Evolutionary conservation across 345 rosid species (phyloP).

Genomic region (Fremontodendron californicum): DNA sequence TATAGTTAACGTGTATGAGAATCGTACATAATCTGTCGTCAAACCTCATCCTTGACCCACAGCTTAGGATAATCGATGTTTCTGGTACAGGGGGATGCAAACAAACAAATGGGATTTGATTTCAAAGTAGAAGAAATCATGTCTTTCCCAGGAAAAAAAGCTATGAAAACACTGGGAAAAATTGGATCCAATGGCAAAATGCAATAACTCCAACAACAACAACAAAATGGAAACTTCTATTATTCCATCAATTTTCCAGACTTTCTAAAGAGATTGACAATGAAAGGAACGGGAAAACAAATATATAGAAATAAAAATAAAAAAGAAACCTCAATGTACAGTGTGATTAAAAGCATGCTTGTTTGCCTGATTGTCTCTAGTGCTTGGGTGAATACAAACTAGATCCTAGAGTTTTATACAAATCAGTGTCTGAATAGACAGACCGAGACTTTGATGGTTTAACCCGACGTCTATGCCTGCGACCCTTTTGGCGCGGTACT

Average conservation of each 20-base stretch:
- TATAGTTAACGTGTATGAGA: neutral
- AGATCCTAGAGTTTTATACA: constrained; percentile 58
- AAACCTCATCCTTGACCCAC: neutral
- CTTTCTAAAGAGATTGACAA: neutral
- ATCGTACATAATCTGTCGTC: neutral
- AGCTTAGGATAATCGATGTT: neutral
- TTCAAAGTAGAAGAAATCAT: neutral
- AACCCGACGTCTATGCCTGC: constrained; percentile 27
- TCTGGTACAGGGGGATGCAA: neutral
- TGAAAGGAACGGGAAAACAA: neutral
- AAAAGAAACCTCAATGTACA: neutral
- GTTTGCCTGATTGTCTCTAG: constrained; percentile 9
- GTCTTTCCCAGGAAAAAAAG: neutral
- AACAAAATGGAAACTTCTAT: constrained; percentile 4
- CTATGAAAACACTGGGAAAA: neutral
- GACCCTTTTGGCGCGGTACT: constrained; percentile 23
- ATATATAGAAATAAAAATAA: neutral
- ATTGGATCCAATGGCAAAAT: neutral
- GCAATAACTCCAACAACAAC: neutral
- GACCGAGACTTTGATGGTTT: constrained; percentile 50
- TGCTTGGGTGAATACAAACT: constrained; percentile 42
- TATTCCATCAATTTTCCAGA: neutral
- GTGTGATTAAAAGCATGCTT: neutral
- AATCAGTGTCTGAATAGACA: constrained; percentile 62
- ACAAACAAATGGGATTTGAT: neutral